These are phyloP conservation scores for Termitomyces sp. DNA, from an alignment of 768 basidiomycete genomes.

Conservation along the genomic window DNA sequence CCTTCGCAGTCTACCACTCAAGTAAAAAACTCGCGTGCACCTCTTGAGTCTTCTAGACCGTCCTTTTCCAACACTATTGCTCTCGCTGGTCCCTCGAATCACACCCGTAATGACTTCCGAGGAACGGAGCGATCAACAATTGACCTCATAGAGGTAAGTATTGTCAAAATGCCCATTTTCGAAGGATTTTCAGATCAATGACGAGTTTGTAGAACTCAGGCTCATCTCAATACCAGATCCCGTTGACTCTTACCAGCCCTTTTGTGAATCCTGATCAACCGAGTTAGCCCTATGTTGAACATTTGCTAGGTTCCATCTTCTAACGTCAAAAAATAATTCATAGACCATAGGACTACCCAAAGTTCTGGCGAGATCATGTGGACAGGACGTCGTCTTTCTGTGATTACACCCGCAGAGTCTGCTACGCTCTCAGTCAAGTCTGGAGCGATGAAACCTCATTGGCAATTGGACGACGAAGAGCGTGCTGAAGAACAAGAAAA, in stretches of 20 bases:
- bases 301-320: too few species aligned
- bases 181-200: neutral
- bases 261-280: constrained; percentile 4
- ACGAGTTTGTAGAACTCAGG: neutral
- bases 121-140: neutral
- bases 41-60: neutral
- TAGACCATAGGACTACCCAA: constrained; percentile 6
- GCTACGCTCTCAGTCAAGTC: constrained; percentile 6
- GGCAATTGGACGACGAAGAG: constrained; percentile 14
- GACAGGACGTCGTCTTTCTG: constrained; percentile 5
- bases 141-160: neutral
- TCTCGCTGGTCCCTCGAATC: neutral
- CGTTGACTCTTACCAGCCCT: neutral
- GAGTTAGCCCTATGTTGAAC: constrained; percentile 2
- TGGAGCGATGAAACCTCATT: constrained; percentile 8
- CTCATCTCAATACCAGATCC: neutral
- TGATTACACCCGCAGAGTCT: constrained; percentile 5
- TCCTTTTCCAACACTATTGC: neutral
- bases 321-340: neutral
- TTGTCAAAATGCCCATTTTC: neutral
- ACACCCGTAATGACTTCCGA: neutral
- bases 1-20: neutral
- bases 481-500: constrained; percentile 3
- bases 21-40: neutral
- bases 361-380: neutral